Percentiles rank a stretch among this genome's conserved stretches.
Evolutionary conservation across 1,139 yeast species (phyloP).

Genomic region (Suhomyces yuchorum): DNA sequence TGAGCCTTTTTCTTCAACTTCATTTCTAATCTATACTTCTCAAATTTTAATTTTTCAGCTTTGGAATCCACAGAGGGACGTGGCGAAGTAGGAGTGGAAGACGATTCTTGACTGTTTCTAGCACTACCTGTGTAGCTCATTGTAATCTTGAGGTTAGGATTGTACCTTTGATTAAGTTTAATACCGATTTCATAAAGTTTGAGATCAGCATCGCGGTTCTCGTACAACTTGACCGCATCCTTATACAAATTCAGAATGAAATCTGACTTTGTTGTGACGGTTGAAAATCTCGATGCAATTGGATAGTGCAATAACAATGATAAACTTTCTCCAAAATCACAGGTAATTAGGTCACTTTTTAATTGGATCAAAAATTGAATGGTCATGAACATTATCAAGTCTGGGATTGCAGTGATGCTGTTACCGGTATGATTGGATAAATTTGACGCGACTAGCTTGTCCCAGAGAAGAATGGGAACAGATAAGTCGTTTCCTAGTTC

Average conservation of each 20-base stretch:
- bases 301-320: constrained; percentile 64
- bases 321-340: constrained; percentile 66
- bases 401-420: constrained; percentile 31
- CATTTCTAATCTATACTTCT: constrained; percentile 46
- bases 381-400: constrained; percentile 51
- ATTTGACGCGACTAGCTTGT: constrained; percentile 48
- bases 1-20: constrained; percentile 48
- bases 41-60: constrained; percentile 44
- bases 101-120: constrained; percentile 21
- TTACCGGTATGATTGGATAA: constrained; percentile 18
- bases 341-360: constrained; percentile 48
- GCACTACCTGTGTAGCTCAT: constrained; percentile 30
- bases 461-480: constrained; percentile 55
- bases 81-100: constrained; percentile 16
- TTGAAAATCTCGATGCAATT: constrained; percentile 22
- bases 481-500: constrained; percentile 55
- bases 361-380: constrained; percentile 54
- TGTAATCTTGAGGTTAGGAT: constrained; percentile 40
- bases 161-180: constrained; percentile 37
- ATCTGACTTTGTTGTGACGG: constrained; percentile 14
- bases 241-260: constrained; percentile 31
- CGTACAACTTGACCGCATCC: constrained; percentile 36
- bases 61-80: constrained; percentile 20
- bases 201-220: constrained; percentile 35
- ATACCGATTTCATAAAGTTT: constrained; percentile 45